These are phyloP conservation scores for Cyclaneusma minus DNA, from an alignment of 2,329 filamentous ascomycete genomes.

Conservation along the genomic window DNA sequence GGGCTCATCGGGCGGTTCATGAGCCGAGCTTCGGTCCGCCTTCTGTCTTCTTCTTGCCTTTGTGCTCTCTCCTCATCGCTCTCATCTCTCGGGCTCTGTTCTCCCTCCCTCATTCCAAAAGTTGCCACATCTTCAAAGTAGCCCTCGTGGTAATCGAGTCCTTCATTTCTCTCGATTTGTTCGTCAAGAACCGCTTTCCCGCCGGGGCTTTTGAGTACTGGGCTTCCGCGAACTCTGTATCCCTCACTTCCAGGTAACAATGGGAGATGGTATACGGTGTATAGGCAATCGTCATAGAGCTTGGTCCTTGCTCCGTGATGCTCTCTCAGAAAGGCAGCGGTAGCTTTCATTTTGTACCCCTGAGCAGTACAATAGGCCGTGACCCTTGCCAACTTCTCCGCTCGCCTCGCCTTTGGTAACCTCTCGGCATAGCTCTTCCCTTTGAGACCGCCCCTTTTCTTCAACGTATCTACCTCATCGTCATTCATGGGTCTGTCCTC, in stretches of 20 bases:
- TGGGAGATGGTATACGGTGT: conserved; percentile 87
- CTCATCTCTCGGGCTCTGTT: conserved; percentile 28
- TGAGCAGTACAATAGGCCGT: conserved; percentile 96
- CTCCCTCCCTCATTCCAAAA: conserved; percentile 29
- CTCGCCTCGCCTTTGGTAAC: conserved; percentile 71
- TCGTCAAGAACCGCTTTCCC: conserved; percentile 87
- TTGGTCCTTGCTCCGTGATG: conserved; percentile 87
- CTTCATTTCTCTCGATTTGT: conserved; percentile 89
- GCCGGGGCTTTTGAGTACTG: conserved; percentile 81
- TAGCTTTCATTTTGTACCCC: conserved; percentile 75
- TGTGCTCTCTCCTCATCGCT: conserved; percentile 17
- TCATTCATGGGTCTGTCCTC: conserved; percentile 53
- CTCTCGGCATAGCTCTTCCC: conserved; percentile 92
- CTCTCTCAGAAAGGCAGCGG: conserved; percentile 77
- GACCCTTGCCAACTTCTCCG: conserved; percentile 75
- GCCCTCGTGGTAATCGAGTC: conserved; percentile 76
- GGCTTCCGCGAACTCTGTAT: conserved; percentile 77
- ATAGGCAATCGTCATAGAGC: conserved; percentile 93
- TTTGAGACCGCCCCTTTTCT: conserved; percentile 42
- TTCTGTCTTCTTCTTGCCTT: conserved; percentile 16
- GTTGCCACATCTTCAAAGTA: conserved; percentile 63
- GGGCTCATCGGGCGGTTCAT: conserved; percentile 29
- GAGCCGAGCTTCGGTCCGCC: conserved; percentile 19
- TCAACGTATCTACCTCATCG: conserved; percentile 49
- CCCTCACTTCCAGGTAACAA: conserved; percentile 74